phyloP scores from a whole-genome alignment of 306 rosid species.

The Ormosia emarginata region DNA sequence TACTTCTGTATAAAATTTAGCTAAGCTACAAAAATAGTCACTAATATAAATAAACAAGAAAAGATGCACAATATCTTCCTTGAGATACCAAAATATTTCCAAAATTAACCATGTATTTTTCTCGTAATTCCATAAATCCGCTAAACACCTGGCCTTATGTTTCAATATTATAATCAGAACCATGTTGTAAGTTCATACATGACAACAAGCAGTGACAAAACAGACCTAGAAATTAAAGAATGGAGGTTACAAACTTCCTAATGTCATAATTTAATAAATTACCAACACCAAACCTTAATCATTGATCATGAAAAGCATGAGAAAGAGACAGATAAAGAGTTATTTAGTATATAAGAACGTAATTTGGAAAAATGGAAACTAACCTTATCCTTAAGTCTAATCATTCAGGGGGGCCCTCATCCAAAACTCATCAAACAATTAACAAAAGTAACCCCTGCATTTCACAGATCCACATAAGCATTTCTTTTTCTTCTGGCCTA shows the following conservation, averaged over 20 bases:
- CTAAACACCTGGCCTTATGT: neutral
- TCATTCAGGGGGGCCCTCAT: slow-evolving; percentile 15
- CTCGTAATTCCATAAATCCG: neutral
- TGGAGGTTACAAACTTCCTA: neutral
- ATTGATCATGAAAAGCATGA: neutral
- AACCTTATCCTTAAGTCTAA: slow-evolving; percentile 48
- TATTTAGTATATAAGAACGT: slow-evolving; percentile 7
- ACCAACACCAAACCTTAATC: neutral
- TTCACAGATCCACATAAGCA: slow-evolving; percentile 74
- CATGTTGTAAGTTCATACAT: neutral
- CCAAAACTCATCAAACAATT: slow-evolving; percentile 25
- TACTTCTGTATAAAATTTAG: neutral
- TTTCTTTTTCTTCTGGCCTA: slow-evolving; percentile 64
- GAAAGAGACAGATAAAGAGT: neutral
- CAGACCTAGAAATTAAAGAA: neutral
- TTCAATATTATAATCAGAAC: neutral
- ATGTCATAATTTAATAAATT: neutral
- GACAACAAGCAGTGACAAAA: neutral
- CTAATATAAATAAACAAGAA: neutral
- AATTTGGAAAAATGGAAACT: slow-evolving; percentile 16
- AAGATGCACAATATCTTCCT: neutral
- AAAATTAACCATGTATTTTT: neutral
- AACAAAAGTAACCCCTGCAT: slow-evolving; percentile 72
- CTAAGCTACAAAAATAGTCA: neutral
- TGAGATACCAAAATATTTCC: neutral